Percentiles rank a stretch among this genome's conserved stretches.
These are phyloP conservation scores for Fusarium solani-melongenae DNA, from an alignment of 2,329 filamentous ascomycete species.

Conservation along the genomic window DNA sequence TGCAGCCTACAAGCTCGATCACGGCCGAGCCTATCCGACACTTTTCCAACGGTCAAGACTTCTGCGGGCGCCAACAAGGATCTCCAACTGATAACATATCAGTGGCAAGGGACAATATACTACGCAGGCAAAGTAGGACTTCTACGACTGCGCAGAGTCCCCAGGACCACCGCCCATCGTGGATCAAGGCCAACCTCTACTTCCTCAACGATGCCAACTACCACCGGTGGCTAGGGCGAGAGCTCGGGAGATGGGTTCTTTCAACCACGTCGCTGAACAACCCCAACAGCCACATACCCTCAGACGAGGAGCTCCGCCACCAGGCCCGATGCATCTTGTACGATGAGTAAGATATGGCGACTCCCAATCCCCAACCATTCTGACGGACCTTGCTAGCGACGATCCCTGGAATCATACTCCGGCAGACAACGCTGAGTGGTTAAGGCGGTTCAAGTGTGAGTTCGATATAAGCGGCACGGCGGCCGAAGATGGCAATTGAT, in stretches of 20 bases:
- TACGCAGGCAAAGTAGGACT: too few relatives aligned
- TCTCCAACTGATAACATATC: too few relatives aligned
- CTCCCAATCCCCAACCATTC: neutral
- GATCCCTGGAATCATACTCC: slow-evolving; percentile 1
- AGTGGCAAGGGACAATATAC: too few relatives aligned
- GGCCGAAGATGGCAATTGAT: too few relatives aligned
- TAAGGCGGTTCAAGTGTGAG: neutral
- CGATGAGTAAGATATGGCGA: neutral
- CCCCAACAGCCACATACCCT: neutral
- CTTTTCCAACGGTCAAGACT: too few relatives aligned
- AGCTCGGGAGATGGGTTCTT: neutral
- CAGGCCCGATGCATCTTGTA: neutral
- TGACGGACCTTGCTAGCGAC: neutral
- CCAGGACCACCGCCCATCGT: too few relatives aligned
- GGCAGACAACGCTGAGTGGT: neutral
- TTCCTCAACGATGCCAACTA: neutral
- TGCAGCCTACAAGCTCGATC: too few relatives aligned
- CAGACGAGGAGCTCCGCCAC: neutral
- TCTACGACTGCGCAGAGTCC: too few relatives aligned
- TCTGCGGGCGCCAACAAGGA: too few relatives aligned
- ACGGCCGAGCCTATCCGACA: too few relatives aligned
- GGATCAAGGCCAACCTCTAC: neutral
- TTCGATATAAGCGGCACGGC: too few relatives aligned
- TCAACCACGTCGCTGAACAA: neutral
- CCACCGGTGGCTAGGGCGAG: neutral